Evolutionary conservation across 148 eudicot species (phyloP).

Genomic region (Heliamphora exappendiculata): DNA sequence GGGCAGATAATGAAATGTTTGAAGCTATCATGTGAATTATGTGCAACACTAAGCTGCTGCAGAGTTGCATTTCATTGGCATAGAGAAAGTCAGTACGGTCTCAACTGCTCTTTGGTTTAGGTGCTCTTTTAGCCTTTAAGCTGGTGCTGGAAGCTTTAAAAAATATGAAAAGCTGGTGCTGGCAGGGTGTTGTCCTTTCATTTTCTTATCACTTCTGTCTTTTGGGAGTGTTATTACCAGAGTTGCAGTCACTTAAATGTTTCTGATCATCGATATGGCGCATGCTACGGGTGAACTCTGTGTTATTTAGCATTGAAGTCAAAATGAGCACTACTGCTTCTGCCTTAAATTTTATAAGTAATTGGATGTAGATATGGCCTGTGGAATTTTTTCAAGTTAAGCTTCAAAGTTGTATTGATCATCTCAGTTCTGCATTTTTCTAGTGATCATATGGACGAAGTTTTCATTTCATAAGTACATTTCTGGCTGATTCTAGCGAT

Average conservation of each 20-base stretch:
- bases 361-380: background rate
- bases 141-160: constrained; percentile 1
- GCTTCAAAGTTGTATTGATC: background rate
- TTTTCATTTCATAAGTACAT: background rate
- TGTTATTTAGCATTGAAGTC: background rate
- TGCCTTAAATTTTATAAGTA: background rate
- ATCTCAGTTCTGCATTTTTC: constrained; percentile 7
- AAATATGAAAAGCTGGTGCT: background rate
- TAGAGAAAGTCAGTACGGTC: background rate
- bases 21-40: background rate
- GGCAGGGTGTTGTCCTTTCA: background rate
- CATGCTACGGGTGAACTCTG: background rate
- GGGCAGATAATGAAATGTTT: background rate
- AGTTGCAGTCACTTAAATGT: background rate
- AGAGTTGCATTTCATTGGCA: background rate
- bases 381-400: background rate
- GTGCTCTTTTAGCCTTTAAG: background rate
- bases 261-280: background rate
- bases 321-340: constrained; percentile 3
- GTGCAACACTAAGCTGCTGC: background rate
- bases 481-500: background rate
- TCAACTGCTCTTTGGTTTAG: background rate
- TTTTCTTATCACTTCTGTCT: background rate
- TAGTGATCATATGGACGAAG: background rate
- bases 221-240: background rate